Conservation (phyloP, 179 eudicot species). For the Beta macrorhiza region DNA sequence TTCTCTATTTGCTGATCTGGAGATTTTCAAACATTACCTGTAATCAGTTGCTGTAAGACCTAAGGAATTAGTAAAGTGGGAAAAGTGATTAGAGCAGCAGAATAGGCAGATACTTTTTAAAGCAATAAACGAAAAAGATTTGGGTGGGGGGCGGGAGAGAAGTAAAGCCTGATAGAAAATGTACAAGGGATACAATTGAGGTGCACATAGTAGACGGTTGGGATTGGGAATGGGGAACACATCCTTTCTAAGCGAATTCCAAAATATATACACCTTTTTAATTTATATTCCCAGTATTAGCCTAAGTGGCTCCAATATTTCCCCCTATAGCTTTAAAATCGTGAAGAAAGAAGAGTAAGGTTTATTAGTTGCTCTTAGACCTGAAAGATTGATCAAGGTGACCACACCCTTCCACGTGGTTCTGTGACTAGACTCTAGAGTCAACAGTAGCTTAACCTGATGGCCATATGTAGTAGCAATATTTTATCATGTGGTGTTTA, state of each 20-base stretch:
- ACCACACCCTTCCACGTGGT: not conserved
- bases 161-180: not conserved
- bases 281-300: not conserved
- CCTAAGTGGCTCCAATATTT: not conserved
- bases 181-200: not conserved
- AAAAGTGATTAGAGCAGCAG: not conserved
- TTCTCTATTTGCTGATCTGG: not conserved
- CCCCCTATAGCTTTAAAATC: not conserved
- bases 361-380: not conserved
- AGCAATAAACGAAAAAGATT: not conserved
- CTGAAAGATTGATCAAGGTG: not conserved
- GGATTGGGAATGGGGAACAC: not conserved
- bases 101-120: not conserved
- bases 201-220: not conserved
- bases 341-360: no score
- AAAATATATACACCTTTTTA: not conserved
- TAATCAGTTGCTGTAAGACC: not conserved
- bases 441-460: not conserved
- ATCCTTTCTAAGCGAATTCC: not conserved
- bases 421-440: not conserved
- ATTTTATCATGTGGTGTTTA: not conserved
- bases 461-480: not conserved
- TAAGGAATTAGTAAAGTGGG: not conserved
- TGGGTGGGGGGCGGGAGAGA: not conserved
- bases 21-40: not conserved